phyloP scores from a whole-genome alignment of 2,329 filamentous ascomycete species.

The Aureobasidium leucospermi region DNA sequence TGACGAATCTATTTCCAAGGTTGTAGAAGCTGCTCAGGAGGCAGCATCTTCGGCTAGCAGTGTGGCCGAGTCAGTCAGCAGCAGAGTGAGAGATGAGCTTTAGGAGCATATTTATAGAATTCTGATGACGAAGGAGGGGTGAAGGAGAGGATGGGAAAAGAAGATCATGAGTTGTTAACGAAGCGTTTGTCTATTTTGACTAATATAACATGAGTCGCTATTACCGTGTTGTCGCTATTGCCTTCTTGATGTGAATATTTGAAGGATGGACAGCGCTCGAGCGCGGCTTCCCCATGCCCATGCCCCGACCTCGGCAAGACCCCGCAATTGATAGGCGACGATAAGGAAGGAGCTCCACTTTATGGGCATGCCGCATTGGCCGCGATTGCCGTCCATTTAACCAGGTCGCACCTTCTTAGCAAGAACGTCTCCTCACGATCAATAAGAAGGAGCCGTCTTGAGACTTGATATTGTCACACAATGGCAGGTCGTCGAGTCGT shows the following conservation, averaged over 20 bases:
- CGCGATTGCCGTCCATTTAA: slow-evolving; percentile 2
- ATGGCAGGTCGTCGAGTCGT: slow-evolving; percentile 42
- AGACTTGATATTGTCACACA: slow-evolving; percentile 4
- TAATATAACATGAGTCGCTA: slow-evolving; percentile 7
- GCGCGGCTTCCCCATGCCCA: background rate
- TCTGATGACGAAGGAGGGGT: background rate
- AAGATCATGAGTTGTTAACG: slow-evolving; percentile 2
- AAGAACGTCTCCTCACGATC: background rate
- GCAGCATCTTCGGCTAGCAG: slow-evolving; percentile 40
- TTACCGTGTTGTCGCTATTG: background rate
- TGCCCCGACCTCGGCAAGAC: slow-evolving; percentile 9
- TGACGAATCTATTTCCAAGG: slow-evolving; percentile 23
- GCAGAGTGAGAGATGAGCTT: slow-evolving; percentile 26
- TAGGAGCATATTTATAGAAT: background rate
- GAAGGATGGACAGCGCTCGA: background rate
- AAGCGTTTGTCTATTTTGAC: slow-evolving; percentile 8
- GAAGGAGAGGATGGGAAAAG: background rate
- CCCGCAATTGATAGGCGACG: slow-evolving; percentile 8
- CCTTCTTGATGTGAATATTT: background rate
- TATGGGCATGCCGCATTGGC: background rate
- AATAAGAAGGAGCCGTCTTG: background rate
- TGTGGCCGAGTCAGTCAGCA: slow-evolving; percentile 34
- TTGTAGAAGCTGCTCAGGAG: slow-evolving; percentile 38
- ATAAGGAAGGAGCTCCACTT: slow-evolving; percentile 8
- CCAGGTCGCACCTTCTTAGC: background rate